These are phyloP conservation scores for Platismatia glauca DNA, from an alignment of 495 filamentous ascomycete genomes.

Conservation along the genomic window DNA sequence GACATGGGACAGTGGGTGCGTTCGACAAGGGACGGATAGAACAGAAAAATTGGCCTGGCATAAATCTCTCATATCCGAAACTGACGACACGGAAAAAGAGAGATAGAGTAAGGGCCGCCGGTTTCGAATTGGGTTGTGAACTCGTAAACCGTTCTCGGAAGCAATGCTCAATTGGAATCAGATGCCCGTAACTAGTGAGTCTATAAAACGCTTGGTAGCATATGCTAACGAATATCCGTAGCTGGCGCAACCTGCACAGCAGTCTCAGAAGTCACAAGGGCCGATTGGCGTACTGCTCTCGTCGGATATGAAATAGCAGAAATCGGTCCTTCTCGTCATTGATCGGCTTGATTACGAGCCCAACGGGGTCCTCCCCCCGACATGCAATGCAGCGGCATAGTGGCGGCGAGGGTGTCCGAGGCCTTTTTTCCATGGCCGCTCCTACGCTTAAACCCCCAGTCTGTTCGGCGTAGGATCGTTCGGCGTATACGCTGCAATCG, in stretches of 20 bases:
- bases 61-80: too few relatives aligned
- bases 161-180: not conserved
- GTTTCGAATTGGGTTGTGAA: not conserved
- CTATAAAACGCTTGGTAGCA: constrained; percentile 1
- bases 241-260: constrained; percentile 4
- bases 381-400: constrained; percentile 2
- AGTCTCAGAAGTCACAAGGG: not conserved
- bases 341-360: too few relatives aligned
- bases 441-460: too few relatives aligned
- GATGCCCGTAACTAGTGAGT: not conserved
- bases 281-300: not conserved
- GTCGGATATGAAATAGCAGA: constrained; percentile 2
- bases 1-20: too few relatives aligned
- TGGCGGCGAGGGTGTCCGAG: not conserved
- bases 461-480: too few relatives aligned
- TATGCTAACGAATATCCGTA: constrained; percentile 1
- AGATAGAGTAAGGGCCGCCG: not conserved
- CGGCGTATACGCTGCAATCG: too few relatives aligned
- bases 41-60: too few relatives aligned
- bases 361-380: constrained; percentile 2
- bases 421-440: not conserved
- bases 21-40: too few relatives aligned
- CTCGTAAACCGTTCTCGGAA: not conserved
- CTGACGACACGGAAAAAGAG: not conserved
- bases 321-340: constrained; percentile 3